Percentiles rank a stretch among this genome's conserved stretches.
phyloP scores from a whole-genome alignment of 768 basidiomycete genomes.

The Termitomyces sp. region DNA sequence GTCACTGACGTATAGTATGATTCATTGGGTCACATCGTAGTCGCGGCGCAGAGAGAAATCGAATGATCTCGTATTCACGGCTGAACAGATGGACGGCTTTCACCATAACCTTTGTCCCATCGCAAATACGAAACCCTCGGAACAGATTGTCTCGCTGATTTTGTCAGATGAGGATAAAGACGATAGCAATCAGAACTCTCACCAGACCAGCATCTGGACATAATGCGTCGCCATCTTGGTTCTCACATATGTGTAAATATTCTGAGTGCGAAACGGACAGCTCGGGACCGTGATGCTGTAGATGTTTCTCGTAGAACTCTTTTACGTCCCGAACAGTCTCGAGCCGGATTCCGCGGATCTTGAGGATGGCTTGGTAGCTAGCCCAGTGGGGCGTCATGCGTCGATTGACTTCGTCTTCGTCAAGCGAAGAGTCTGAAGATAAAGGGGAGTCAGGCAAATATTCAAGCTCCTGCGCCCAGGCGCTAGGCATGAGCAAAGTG shows the following conservation, averaged over 20 bases:
- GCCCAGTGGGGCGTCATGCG: conserved; percentile 65
- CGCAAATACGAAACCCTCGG: conserved; percentile 52
- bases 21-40: conserved; percentile 62
- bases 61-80: conserved; percentile 60
- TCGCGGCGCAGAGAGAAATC: conserved; percentile 48
- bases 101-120: conserved; percentile 54
- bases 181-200: conserved; percentile 22
- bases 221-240: conserved; percentile 52
- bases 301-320: conserved; percentile 42
- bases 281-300: conserved; percentile 7
- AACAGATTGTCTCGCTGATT: conserved; percentile 72
- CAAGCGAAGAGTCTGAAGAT: conserved; percentile 49
- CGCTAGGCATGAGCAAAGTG: conserved; percentile 17
- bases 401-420: conserved; percentile 57
- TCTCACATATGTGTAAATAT: conserved; percentile 29
- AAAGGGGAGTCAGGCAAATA: conserved; percentile 35
- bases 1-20: conserved; percentile 70
- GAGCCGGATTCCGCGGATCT: conserved; percentile 53
- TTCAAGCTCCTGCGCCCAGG: conserved; percentile 24
- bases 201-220: conserved; percentile 75
- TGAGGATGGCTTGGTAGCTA: conserved; percentile 45
- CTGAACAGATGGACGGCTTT: conserved; percentile 67
- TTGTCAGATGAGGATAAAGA: conserved; percentile 10
- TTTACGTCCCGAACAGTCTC: conserved; percentile 70
- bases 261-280: conserved; percentile 22